Base-by-base conservation (phyloP, 768 basidiomycete species). In the Hericium alpestre region DNA sequence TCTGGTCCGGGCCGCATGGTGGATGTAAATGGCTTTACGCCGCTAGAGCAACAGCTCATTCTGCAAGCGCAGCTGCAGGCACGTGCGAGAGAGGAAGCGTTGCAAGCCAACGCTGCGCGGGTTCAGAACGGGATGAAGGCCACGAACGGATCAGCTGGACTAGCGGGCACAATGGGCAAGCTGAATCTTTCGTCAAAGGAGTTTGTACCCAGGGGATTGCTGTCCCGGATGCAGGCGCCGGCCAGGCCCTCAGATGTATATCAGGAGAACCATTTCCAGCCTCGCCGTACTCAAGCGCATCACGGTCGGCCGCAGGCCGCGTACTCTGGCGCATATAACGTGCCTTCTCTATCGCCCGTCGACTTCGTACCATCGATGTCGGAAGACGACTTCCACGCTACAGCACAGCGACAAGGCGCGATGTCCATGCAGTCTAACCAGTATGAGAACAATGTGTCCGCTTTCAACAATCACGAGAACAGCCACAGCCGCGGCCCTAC, bases 341-440 rank as follows among this genome's bases (percentile, higher is more conserved):
- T 16, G n/a, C 49, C n/a, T 20, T 54, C 51, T 8, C 50, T 23
- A 43, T 58, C 56, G 1, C 39, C 48, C 49, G 13, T 57, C 13
- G 53, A 57, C 15, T 50, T 40, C 41, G 11, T 58, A 9, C 48
- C 54, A 4, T 16, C 54, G 43, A 69, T 73, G 51, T 72, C 71
- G 1, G 73, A 74, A 56, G 67, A 72, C 38, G 70, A 72, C 18
- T 71, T 74, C 57, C 71, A 71, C 53, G 61, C 68, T 1, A 58
- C 60, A 13, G 64, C 60, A 13, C 40, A 27, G 12, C n/a, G 16
- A 22, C 23, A 15, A 25, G 27, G 25, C 15, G 20, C n/a, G 4
- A 39, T 37, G 39, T 41, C 41, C 22, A 12, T 16, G 39, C 41
- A 47, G 23, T 54, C 20, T 25, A 18, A 25, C 9, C 54, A 41